Evolutionary conservation across 257 asterid species (phyloP).

Genomic region (Thymus quinquecostatus): DNA sequence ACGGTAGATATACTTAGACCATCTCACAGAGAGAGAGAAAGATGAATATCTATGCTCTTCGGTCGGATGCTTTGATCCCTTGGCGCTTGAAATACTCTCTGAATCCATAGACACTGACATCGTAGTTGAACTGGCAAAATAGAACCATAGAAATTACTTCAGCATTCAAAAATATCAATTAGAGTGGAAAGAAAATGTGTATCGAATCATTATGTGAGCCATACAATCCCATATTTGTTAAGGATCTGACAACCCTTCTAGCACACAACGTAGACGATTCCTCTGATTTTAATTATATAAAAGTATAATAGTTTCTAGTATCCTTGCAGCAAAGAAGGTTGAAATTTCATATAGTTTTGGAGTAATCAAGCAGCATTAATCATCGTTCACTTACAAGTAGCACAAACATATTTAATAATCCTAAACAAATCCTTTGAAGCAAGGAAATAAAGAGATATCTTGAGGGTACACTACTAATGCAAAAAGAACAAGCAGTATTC

Average conservation of each 20-base stretch:
- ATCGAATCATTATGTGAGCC: neutral
- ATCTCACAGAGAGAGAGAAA: constrained; percentile 9
- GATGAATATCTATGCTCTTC: neutral
- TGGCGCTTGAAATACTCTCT: constrained; percentile 87
- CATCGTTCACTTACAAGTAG: neutral
- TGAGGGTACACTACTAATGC: constrained; percentile 13
- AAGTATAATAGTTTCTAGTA: neutral
- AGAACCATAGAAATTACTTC: constrained; percentile 26
- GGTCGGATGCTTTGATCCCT: constrained; percentile 52
- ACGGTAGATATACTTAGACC: neutral
- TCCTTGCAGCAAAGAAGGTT: neutral
- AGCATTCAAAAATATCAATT: neutral
- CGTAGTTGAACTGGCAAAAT: constrained; percentile 69
- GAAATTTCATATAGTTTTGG: neutral
- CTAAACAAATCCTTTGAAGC: neutral
- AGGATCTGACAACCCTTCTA: neutral
- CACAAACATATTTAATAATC: neutral
- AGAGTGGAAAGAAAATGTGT: constrained; percentile 12
- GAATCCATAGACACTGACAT: constrained; percentile 77
- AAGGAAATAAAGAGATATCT: neutral
- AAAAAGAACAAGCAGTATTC: neutral
- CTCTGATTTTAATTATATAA: neutral
- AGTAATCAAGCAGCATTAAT: neutral
- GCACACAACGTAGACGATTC: neutral
- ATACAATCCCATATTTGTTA: neutral